These are phyloP conservation scores for Claviceps humidiphila DNA, from an alignment of 2,329 filamentous ascomycete species.

Conservation along the genomic window DNA sequence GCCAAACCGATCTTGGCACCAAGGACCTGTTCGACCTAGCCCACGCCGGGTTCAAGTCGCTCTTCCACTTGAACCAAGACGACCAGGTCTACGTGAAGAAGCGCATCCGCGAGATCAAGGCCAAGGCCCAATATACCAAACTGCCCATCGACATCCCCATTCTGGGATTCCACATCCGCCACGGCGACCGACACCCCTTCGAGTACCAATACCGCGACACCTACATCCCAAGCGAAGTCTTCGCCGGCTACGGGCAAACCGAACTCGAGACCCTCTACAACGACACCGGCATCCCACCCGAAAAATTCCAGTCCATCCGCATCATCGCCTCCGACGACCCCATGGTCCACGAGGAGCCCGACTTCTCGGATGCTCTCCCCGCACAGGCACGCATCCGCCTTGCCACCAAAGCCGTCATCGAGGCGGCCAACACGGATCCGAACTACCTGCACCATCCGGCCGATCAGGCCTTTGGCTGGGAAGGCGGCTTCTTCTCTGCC, in stretches of 20 bases:
- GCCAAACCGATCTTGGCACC: slow-evolving; percentile 12
- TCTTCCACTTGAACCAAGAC: slow-evolving; percentile 55
- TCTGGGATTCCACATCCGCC: slow-evolving; percentile 66
- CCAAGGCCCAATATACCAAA: slow-evolving; percentile 28
- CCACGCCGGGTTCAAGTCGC: slow-evolving; percentile 55
- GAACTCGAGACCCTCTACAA: slow-evolving; percentile 39
- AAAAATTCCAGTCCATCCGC: slow-evolving; percentile 31
- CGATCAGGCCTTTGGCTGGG: slow-evolving; percentile 72
- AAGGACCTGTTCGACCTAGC: slow-evolving; percentile 55
- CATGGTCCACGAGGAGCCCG: slow-evolving; percentile 52
- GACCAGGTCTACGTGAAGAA: slow-evolving; percentile 52
- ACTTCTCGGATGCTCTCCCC: slow-evolving; percentile 43
- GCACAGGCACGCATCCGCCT: slow-evolving; percentile 69
- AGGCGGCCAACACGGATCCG: slow-evolving; percentile 28
- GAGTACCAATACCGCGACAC: slow-evolving; percentile 65
- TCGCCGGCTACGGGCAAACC: slow-evolving; percentile 44
- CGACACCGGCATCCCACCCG: slow-evolving; percentile 23
- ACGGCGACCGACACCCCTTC: slow-evolving; percentile 64
- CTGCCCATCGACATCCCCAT: slow-evolving; percentile 23
- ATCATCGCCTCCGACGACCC: slow-evolving; percentile 74
- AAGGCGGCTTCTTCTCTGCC: slow-evolving; percentile 71
- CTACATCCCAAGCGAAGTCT: slow-evolving; percentile 64
- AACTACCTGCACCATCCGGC: slow-evolving; percentile 50
- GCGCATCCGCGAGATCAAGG: slow-evolving; percentile 43
- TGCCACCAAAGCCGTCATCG: slow-evolving; percentile 45